phyloP scores from a whole-genome alignment of 805 yeast genomes.

The Metschnikowia rubicola region DNA sequence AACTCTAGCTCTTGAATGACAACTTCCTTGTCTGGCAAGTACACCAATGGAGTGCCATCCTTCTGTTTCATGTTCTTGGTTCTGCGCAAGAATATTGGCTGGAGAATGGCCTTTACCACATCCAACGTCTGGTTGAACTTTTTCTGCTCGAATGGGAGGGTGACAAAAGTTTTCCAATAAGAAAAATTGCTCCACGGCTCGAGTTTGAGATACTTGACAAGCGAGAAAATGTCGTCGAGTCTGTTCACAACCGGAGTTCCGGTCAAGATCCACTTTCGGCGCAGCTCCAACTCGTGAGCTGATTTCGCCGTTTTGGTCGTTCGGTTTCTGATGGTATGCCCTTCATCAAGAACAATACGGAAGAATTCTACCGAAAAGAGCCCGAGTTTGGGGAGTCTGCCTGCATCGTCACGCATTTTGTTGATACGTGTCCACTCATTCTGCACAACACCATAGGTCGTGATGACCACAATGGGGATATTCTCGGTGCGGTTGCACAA shows the following conservation, averaged over 20 bases:
- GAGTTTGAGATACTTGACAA: slow-evolving; percentile 68
- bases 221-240: slow-evolving; percentile 79
- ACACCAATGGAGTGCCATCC: slow-evolving; percentile 72
- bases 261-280: slow-evolving; percentile 78
- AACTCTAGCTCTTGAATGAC: slow-evolving; percentile 64
- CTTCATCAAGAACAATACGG: slow-evolving; percentile 83
- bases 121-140: slow-evolving; percentile 70
- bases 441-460: slow-evolving; percentile 85
- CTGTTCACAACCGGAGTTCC: slow-evolving; percentile 92
- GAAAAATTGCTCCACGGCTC: slow-evolving; percentile 88
- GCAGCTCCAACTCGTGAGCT: slow-evolving; percentile 58
- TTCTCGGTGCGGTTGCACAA: slow-evolving; percentile 38
- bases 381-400: slow-evolving; percentile 42
- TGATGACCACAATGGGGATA: slow-evolving; percentile 69
- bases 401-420: slow-evolving; percentile 26
- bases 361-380: slow-evolving; percentile 70
- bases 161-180: slow-evolving; percentile 84
- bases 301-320: slow-evolving; percentile 77
- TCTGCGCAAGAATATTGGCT: slow-evolving; percentile 78
- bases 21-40: slow-evolving; percentile 73
- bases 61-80: slow-evolving; percentile 79
- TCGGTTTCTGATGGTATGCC: slow-evolving; percentile 82
- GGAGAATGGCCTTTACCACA: slow-evolving; percentile 79
- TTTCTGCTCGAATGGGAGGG: slow-evolving; percentile 76
- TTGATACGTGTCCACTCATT: slow-evolving; percentile 61